Conservation (phyloP, 1,139 yeast genomes). For the Diutina catenulata region DNA sequence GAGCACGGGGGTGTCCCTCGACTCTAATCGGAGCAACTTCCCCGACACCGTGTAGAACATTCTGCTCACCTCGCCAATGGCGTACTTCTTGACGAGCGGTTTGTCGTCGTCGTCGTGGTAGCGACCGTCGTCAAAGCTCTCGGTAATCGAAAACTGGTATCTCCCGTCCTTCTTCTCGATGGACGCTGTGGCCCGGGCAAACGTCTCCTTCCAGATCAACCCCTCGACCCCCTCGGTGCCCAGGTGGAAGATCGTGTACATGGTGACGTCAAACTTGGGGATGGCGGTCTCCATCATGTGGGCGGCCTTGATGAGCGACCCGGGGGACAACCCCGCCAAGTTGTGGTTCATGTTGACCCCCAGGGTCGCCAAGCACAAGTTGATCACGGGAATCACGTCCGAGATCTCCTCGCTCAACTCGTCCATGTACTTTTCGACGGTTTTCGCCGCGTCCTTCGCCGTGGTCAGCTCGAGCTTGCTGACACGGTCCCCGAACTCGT, state of each 20-base stretch:
- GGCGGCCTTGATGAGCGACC: slow-evolving; percentile 55
- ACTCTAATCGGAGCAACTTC: slow-evolving; percentile 50
- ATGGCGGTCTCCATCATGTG: too few species aligned
- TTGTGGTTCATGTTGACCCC: slow-evolving; percentile 44
- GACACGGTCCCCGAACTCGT: slow-evolving; percentile 3
- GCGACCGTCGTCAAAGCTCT: slow-evolving; percentile 61
- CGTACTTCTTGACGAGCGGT: slow-evolving; percentile 22
- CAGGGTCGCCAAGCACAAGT: slow-evolving; percentile 55
- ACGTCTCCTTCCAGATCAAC: slow-evolving; percentile 68
- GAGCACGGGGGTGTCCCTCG: slow-evolving; percentile 55
- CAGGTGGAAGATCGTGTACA: slow-evolving; percentile 58
- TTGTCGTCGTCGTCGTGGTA: slow-evolving; percentile 50
- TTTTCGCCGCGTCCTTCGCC: slow-evolving; percentile 30
- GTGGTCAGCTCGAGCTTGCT: slow-evolving; percentile 11
- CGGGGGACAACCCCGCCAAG: slow-evolving; percentile 49
- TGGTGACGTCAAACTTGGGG: slow-evolving; percentile 37
- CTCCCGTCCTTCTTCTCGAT: slow-evolving; percentile 23
- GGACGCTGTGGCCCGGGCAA: slow-evolving; percentile 35
- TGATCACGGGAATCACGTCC: slow-evolving; percentile 60
- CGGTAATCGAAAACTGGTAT: slow-evolving; percentile 40
- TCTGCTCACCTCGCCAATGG: slow-evolving; percentile 34
- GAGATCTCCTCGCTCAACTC: slow-evolving; percentile 43
- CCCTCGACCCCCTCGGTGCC: slow-evolving; percentile 2
- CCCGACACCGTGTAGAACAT: slow-evolving; percentile 71
- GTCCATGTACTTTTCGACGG: slow-evolving; percentile 40